Conservation (phyloP, 2,329 filamentous ascomycete species). For the Aspergillus sp. region DNA sequence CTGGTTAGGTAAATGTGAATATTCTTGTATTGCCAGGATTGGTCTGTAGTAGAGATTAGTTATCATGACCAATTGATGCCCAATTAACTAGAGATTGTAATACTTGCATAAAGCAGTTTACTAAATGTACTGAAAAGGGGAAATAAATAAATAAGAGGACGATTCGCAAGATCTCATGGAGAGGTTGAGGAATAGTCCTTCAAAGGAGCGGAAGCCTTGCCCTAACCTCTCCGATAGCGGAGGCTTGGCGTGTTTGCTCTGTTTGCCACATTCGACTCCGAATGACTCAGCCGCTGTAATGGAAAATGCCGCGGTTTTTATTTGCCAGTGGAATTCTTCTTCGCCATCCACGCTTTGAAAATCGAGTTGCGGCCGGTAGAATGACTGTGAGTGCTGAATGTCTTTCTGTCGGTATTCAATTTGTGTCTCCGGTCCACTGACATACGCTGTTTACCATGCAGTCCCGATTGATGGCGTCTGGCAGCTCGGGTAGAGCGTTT, state of each 20-base stretch:
- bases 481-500: slow-evolving; percentile 12
- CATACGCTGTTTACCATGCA: slow-evolving; percentile 3
- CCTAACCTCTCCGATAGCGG: slow-evolving; percentile 9
- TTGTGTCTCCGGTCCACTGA: neutral
- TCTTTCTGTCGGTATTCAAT: neutral
- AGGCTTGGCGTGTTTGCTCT: slow-evolving; percentile 5
- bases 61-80: too few species aligned
- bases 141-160: neutral
- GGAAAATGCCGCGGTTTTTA: slow-evolving; percentile 9
- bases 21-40: too few species aligned
- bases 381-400: slow-evolving; percentile 7
- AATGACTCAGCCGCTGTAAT: slow-evolving; percentile 3
- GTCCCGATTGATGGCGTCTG: slow-evolving; percentile 13
- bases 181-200: too few species aligned
- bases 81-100: too few species aligned
- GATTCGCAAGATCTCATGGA: too few species aligned
- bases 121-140: too few species aligned
- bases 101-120: too few species aligned
- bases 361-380: slow-evolving; percentile 3
- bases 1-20: too few species aligned
- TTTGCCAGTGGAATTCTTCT: slow-evolving; percentile 6
- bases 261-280: slow-evolving; percentile 2
- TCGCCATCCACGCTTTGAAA: slow-evolving; percentile 1
- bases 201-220: too few species aligned
- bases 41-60: too few species aligned